Conservation (phyloP, 2,329 filamentous ascomycete genomes). For the Talaromyces sp. region DNA sequence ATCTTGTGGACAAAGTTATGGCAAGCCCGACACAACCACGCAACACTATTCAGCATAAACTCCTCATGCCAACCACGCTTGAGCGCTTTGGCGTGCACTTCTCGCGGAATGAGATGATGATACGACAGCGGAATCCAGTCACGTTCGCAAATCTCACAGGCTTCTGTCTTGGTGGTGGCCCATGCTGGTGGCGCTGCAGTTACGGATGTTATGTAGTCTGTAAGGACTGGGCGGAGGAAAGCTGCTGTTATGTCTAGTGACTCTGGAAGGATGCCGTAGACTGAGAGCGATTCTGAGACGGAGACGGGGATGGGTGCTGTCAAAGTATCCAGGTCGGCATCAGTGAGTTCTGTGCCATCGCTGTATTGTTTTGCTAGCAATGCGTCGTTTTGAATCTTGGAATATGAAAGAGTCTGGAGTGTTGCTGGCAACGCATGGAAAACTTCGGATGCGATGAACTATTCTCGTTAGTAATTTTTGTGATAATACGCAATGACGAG, state of each 20-base stretch:
- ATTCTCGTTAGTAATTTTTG: background rate
- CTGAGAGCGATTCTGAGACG: slow-evolving; percentile 63
- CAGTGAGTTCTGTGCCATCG: slow-evolving; percentile 54
- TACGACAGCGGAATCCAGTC: slow-evolving; percentile 75
- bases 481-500: no score
- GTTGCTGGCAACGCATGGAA: slow-evolving; percentile 63
- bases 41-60: slow-evolving; percentile 73
- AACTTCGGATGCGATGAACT: slow-evolving; percentile 68
- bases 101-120: slow-evolving; percentile 79
- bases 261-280: slow-evolving; percentile 61
- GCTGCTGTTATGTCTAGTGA: slow-evolving; percentile 41
- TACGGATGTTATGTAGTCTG: slow-evolving; percentile 57
- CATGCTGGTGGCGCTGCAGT: slow-evolving; percentile 64
- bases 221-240: slow-evolving; percentile 63
- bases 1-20: slow-evolving; percentile 78
- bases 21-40: slow-evolving; percentile 81
- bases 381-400: slow-evolving; percentile 50
- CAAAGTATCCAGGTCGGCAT: slow-evolving; percentile 50
- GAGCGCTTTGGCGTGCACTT: slow-evolving; percentile 70
- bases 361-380: slow-evolving; percentile 55
- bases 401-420: slow-evolving; percentile 61
- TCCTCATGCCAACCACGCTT: slow-evolving; percentile 76
- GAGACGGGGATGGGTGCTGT: slow-evolving; percentile 56
- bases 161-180: slow-evolving; percentile 52
- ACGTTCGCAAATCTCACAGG: slow-evolving; percentile 74